These are phyloP conservation scores for Xeromyces bisporus DNA, from an alignment of 495 filamentous ascomycete species.

Conservation along the genomic window DNA sequence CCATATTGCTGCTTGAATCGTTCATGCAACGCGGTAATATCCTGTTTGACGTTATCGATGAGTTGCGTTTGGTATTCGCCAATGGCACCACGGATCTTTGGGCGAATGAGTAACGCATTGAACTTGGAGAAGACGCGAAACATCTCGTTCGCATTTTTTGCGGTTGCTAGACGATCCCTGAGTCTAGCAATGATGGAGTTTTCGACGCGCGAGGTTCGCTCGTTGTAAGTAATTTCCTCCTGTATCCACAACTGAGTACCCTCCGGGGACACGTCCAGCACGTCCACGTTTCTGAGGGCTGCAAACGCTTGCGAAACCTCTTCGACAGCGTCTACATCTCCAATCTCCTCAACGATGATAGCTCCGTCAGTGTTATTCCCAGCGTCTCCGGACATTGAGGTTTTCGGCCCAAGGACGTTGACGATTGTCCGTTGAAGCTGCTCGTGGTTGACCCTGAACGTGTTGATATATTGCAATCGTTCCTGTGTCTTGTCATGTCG, in stretches of 20 bases:
- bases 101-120: slow-evolving; percentile 92
- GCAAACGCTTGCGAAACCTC: slow-evolving; percentile 91
- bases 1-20: slow-evolving; percentile 98
- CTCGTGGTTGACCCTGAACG: slow-evolving; percentile 90
- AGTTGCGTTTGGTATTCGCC: slow-evolving; percentile 93
- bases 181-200: slow-evolving; percentile 96
- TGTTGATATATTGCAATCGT: slow-evolving; percentile 78
- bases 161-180: slow-evolving; percentile 81
- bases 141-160: slow-evolving; percentile 96
- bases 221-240: slow-evolving; percentile 89
- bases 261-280: slow-evolving; percentile 77
- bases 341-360: slow-evolving; percentile 77
- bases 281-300: slow-evolving; percentile 81
- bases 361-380: slow-evolving; percentile 37
- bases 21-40: slow-evolving; percentile 83
- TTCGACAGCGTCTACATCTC: slow-evolving; percentile 94
- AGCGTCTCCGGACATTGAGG: slow-evolving; percentile 26
- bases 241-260: slow-evolving; percentile 82
- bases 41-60: slow-evolving; percentile 90
- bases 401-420: slow-evolving; percentile 72
- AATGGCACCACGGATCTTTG: slow-evolving; percentile 94
- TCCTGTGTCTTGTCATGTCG: slow-evolving; percentile 77
- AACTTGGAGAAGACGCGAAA: slow-evolving; percentile 99
- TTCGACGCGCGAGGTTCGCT: slow-evolving; percentile 87
- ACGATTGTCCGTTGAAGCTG: slow-evolving; percentile 91